Percentiles rank a stretch among this genome's conserved stretches.
phyloP scores from a whole-genome alignment of 2,329 filamentous ascomycete genomes.

The Metarhizium album region DNA sequence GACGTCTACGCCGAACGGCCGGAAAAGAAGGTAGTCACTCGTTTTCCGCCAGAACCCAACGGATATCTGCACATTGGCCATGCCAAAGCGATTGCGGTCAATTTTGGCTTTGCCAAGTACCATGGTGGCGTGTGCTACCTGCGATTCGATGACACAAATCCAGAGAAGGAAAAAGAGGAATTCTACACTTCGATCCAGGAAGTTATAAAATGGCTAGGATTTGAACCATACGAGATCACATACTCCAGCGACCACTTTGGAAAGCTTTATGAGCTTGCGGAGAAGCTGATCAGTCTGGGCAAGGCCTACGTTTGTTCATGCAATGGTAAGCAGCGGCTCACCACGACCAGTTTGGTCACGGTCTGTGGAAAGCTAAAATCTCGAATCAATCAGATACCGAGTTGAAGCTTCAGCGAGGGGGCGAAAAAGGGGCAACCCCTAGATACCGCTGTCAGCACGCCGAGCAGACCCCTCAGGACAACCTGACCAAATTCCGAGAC shows the following conservation, averaged over 20 bases:
- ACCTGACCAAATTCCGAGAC: constrained; percentile 70
- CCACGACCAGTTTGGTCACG: neutral
- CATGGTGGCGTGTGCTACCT: constrained; percentile 50
- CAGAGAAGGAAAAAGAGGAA: constrained; percentile 80
- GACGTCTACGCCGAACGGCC: constrained; percentile 62
- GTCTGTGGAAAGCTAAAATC: neutral
- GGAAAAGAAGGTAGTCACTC: constrained; percentile 50
- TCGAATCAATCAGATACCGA: constrained; percentile 44
- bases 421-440: constrained; percentile 54
- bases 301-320: constrained; percentile 78
- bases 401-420: constrained; percentile 79
- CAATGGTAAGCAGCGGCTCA: constrained; percentile 43
- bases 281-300: constrained; percentile 63
- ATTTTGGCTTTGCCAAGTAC: constrained; percentile 85
- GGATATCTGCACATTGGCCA: constrained; percentile 91
- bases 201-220: constrained; percentile 72
- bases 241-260: constrained; percentile 84
- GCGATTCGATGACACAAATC: constrained; percentile 90
- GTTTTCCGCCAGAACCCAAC: constrained; percentile 82
- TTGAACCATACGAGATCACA: constrained; percentile 45
- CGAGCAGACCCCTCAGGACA: constrained; percentile 62
- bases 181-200: constrained; percentile 87
- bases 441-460: constrained; percentile 76
- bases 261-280: constrained; percentile 70
- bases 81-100: constrained; percentile 89